Evolutionary conservation across 768 basidiomycete species (phyloP), one percentile per base, ranked within the genome.

Genomic region (Leucocoprinus birnbaumii): DNA sequence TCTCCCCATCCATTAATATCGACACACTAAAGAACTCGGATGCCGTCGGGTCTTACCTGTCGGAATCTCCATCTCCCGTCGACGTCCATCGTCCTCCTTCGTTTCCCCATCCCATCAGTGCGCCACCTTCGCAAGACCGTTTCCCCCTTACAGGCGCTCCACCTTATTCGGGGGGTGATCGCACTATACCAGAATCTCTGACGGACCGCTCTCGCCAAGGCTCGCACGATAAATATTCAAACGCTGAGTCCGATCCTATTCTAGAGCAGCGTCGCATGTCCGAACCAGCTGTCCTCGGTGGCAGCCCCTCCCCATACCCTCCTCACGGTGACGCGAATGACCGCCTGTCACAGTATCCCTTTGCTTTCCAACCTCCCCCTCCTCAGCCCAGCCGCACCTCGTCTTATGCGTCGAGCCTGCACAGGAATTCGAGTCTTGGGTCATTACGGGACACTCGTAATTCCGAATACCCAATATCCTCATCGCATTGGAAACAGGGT

Each of bases 181-280:
- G 67, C 66, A 71, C 62, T 52, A 66, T 70, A 61, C 54, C 67
- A 56, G 68, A 75, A 64, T 66, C 66, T 66, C 65, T 71, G 51
- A 53, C 66, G 53, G 71, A 72, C 61, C 73, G 71, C 57, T 69
- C 75, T 67, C 76, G 73, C 65, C 58, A 61, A 46, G 58, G 54
- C 55, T 51, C 62, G 44, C 48, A 65, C 27, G 68, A 71, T 59
- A 71, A 73, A 62, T 73, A 67, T 64, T 64, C 69, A 58, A 68
- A 44, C 46, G 62, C 70, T 64, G 58, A 66, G 60, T 62, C 68
- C 62, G 63, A 62, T 63, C 60, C 71, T 55, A 65, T 74, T 59
- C 68, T 79, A 55, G 83, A 84, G 71, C 82, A 83, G 51, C 75
- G 85, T 64, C 82, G 85, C 67, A 84, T 86, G 82, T 87, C 85